Evolutionary conservation across 345 rosid species (phyloP), one percentile per base, ranked within the genome.

Genomic region (Isatis tinctoria): DNA sequence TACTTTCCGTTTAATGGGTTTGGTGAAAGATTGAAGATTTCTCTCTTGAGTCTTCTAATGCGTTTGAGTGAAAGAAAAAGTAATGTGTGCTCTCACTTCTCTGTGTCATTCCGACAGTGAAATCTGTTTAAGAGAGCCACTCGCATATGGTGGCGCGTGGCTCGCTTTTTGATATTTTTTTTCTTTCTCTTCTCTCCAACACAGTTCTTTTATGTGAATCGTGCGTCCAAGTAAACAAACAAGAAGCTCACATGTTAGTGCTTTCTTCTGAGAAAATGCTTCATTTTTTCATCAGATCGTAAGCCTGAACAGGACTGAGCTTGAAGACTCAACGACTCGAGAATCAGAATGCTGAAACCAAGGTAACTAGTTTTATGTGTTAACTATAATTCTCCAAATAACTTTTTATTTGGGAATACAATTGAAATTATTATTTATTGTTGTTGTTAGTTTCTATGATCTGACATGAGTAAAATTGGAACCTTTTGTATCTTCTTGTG

Each of bases 261-360:
- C 60, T 41, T 52, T 13, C 32, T 6, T 22, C 65, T 32, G 49
- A 54, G 43, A 1, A n/a, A 67, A 40, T 75, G 63, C 8, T 47
- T 32, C 22, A 3, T 8, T 39, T 22, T 41, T 30, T 69, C 47
- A 28, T 71, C 85, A 84, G 90, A 76, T 79, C 32, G 44, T 60
- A 69, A 35, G 45, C n/a, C n/a, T n/a, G n/a, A n/a, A n/a, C n/a
- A n/a, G n/a, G n/a, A n/a, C n/a, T n/a, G n/a, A n/a, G n/a, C 9
- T 67, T 69, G 30, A 56, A 52, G 41, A 43, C 14, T 37, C 56
- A 14, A 11, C 64, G 58, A 7, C 45, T 36, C 18, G 32, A 35
- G 39, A 22, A 36, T 59, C 69, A 78, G 74, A 57, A 91, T 91
- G 98, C 90, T 86, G 12, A 85, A 91, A 83, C 83, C 91, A 76